Evolutionary conservation across 306 rosid species (phyloP).

Genomic region (Gastrolobium villosum): DNA sequence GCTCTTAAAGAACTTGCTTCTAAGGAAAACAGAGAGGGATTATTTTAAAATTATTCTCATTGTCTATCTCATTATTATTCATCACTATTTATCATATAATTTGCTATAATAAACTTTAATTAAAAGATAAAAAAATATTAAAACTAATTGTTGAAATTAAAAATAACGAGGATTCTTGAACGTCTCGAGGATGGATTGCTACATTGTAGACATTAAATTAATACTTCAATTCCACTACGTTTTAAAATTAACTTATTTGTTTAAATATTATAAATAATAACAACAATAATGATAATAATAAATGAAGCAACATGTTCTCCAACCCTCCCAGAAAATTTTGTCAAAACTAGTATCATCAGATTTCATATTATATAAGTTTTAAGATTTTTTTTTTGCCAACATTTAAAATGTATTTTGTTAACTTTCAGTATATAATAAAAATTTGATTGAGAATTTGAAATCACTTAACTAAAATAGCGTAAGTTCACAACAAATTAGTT

Average conservation of each 20-base stretch:
- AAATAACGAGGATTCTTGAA: too few relatives aligned
- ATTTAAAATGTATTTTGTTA: conserved; percentile 4
- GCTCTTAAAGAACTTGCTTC: background rate
- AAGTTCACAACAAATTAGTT: conserved; percentile 8
- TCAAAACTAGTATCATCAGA: background rate
- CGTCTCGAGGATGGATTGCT: too few relatives aligned
- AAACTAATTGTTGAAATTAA: too few relatives aligned
- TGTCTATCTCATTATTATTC: too few relatives aligned
- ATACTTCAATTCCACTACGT: background rate
- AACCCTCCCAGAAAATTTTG: background rate
- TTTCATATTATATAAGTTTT: background rate
- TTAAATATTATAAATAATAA: conserved; percentile 8
- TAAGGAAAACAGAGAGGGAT: too few relatives aligned
- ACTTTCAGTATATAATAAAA: background rate
- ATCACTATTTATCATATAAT: too few relatives aligned
- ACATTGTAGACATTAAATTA: background rate
- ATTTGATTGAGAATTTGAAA: background rate
- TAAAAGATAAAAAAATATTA: too few relatives aligned
- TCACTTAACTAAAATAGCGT: background rate
- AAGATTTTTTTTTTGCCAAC: background rate
- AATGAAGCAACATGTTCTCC: conserved; percentile 2
- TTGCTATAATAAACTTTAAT: too few relatives aligned
- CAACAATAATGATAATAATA: background rate
- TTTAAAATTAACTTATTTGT: background rate
- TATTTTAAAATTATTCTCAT: too few relatives aligned